Evolutionary conservation across 2,329 filamentous ascomycete genomes (phyloP).

Genomic region (Colletotrichum sp.): DNA sequence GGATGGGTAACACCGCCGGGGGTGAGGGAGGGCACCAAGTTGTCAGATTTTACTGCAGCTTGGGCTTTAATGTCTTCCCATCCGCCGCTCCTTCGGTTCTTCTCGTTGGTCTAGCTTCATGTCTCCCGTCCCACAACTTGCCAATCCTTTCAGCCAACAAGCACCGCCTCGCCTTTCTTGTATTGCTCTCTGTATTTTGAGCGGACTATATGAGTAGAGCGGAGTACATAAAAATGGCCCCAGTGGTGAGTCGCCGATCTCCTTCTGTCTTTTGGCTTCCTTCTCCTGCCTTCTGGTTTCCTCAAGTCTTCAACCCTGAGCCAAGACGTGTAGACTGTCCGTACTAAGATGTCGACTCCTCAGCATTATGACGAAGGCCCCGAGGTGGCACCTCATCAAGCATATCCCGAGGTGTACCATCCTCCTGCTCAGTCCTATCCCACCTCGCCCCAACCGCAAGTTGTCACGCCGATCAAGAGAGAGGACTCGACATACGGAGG

Average conservation of each 20-base stretch:
- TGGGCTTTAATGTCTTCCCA: background rate
- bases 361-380: conserved; percentile 20
- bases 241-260: background rate
- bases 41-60: background rate
- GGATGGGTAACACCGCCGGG: conserved; percentile 2
- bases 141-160: background rate
- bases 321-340: background rate
- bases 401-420: conserved; percentile 17
- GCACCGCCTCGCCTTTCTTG: background rate
- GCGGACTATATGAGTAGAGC: background rate
- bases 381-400: conserved; percentile 12
- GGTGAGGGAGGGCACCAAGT: background rate
- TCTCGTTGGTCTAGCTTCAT: background rate
- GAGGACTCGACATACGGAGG: conserved; percentile 8
- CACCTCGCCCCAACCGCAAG: background rate
- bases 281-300: background rate
- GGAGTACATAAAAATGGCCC: conserved; percentile 13
- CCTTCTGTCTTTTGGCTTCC: background rate
- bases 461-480: conserved; percentile 7
- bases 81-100: background rate
- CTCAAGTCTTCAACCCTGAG: background rate
- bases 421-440: background rate
- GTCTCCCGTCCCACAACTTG: background rate
- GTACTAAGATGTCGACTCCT: background rate
- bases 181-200: background rate